Conservation (phyloP, 306 rosid species). For the Glycine latifolia region DNA sequence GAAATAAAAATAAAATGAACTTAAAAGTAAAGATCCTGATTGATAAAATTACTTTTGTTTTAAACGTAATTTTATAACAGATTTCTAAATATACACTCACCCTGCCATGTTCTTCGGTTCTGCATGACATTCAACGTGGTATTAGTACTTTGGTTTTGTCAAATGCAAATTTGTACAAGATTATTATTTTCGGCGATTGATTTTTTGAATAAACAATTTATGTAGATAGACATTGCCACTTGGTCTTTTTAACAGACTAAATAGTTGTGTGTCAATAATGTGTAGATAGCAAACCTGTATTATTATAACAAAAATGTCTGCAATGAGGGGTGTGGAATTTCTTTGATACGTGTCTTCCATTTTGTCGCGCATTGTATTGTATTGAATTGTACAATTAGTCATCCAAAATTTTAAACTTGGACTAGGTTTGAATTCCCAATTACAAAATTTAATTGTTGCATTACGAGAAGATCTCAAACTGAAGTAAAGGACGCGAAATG, state of each 20-base stretch:
- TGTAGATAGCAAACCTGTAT: neutral
- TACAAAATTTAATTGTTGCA: neutral
- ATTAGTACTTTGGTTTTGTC: too few species aligned
- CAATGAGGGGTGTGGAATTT: neutral
- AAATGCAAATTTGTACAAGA: too few species aligned
- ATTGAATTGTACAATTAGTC: neutral
- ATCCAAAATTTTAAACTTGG: neutral
- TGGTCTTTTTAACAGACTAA: neutral
- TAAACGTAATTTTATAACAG: too few species aligned
- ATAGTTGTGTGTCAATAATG: neutral
- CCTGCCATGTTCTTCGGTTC: too few species aligned
- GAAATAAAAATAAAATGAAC: too few species aligned
- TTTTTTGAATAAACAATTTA: neutral
- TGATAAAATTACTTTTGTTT: too few species aligned
- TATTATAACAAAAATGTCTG: conserved; percentile 4
- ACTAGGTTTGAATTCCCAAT: neutral
- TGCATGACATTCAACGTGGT: too few species aligned
- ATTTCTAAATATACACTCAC: too few species aligned
- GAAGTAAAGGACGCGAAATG: neutral
- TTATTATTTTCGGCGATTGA: too few species aligned
- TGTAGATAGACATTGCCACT: neutral
- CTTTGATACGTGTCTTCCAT: neutral
- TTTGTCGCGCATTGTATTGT: neutral
- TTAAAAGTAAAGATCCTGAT: too few species aligned
- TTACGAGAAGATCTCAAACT: neutral